Evolutionary conservation across 192 early-diverging fungal genomes (phyloP).

Genomic region (Spizellomyces sp.): DNA sequence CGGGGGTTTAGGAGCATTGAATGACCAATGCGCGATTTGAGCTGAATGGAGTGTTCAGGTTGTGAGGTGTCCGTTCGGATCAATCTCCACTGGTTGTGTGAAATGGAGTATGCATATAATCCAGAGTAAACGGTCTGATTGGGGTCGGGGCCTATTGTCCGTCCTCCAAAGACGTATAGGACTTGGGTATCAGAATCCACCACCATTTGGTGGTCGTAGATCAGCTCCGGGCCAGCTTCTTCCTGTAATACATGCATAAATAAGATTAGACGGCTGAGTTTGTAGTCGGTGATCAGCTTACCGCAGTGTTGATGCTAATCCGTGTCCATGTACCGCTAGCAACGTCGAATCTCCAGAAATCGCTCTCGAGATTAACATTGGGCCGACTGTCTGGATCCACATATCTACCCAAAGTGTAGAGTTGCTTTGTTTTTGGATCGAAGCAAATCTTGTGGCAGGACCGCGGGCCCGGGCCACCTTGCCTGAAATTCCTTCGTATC

Average conservation of each 20-base stretch:
- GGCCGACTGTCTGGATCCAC: constrained; percentile 75
- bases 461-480: constrained; percentile 83
- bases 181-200: constrained; percentile 69
- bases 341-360: constrained; percentile 90
- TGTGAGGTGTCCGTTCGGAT: constrained; percentile 67
- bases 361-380: constrained; percentile 71
- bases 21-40: constrained; percentile 88
- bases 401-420: constrained; percentile 90
- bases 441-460: constrained; percentile 94
- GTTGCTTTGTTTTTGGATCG: constrained; percentile 69
- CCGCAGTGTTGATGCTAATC: constrained; percentile 77
- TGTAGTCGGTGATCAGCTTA: constrained; percentile 32
- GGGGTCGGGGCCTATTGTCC: constrained; percentile 61
- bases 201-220: constrained; percentile 95
- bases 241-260: constrained; percentile 40
- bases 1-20: constrained; percentile 83
- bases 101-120: constrained; percentile 80
- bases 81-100: constrained; percentile 68
- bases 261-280: not conserved
- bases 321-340: constrained; percentile 66
- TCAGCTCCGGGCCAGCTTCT: constrained; percentile 82
- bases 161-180: constrained; percentile 92
- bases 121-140: constrained; percentile 80
- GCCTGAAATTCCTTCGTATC: constrained; percentile 39
- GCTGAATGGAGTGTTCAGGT: constrained; percentile 53